A percentile compares a stretch with the other conserved stretches of the same genome.
Evolutionary conservation across 192 early-diverging fungal species (phyloP).

Genomic region (Chytriomyces sp.): DNA sequence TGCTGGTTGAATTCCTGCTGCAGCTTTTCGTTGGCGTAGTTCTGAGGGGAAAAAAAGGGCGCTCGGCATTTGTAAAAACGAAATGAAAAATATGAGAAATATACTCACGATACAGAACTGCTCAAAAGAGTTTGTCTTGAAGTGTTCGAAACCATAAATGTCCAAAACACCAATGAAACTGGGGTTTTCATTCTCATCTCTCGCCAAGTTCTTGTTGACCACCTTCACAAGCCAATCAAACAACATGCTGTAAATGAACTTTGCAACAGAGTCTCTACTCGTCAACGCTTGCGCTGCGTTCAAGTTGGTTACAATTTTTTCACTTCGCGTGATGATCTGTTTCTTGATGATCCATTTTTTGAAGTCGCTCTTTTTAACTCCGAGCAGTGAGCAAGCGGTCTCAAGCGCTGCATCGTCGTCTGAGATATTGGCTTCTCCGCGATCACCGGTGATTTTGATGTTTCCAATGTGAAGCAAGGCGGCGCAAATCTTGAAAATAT

Average conservation of each 20-base stretch:
- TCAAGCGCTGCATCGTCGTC: constrained; percentile 79
- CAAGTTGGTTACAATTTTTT: constrained; percentile 87
- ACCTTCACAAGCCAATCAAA: constrained; percentile 96
- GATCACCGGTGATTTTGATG: constrained; percentile 79
- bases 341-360: constrained; percentile 93
- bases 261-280: constrained; percentile 92
- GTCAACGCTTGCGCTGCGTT: constrained; percentile 74
- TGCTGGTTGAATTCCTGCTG: constrained; percentile 99
- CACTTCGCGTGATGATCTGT: constrained; percentile 87
- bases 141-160: constrained; percentile 99
- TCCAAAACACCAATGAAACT: constrained; percentile 97
- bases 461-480: constrained; percentile 95
- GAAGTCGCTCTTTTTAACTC: constrained; percentile 79
- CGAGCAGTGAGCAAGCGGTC: constrained; percentile 75
- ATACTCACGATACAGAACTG: constrained; percentile 88
- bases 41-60: constrained; percentile 19
- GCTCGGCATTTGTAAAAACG: background rate
- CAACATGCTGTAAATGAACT: constrained; percentile 93
- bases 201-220: constrained; percentile 79
- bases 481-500: constrained; percentile 88
- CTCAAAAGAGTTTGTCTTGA: constrained; percentile 99
- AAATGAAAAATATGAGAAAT: background rate
- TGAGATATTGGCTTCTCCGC: constrained; percentile 69
- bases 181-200: constrained; percentile 46
- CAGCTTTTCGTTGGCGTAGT: constrained; percentile 93